phyloP scores from a whole-genome alignment of 352 stramenopile genomes.

The Pseudoperonospora humuli region DNA sequence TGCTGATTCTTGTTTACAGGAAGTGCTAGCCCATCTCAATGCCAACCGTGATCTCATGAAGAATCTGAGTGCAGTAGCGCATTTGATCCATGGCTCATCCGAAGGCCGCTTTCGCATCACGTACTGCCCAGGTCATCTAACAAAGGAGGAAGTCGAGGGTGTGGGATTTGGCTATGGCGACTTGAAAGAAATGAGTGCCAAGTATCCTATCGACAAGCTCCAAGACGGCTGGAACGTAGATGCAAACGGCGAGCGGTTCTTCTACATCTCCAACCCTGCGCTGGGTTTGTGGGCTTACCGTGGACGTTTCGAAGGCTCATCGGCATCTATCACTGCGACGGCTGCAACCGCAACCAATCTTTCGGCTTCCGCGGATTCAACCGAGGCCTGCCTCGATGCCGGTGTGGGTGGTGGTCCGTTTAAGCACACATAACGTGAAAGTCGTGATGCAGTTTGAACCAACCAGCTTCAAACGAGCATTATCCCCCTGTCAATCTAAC shows the following conservation, averaged over 20 bases:
- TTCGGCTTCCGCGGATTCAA: conserved; percentile 32
- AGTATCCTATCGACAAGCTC: conserved; percentile 77
- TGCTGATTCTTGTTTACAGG: conserved; percentile 26
- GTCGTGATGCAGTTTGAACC: not conserved
- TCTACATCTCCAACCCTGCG: conserved; percentile 95
- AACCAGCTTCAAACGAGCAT: not conserved
- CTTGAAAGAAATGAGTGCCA: conserved; percentile 73
- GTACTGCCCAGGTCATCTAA: conserved; percentile 90
- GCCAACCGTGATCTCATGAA: conserved; percentile 91
- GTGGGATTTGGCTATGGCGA: conserved; percentile 91
- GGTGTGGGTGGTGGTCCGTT: conserved; percentile 78
- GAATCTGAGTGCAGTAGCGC: conserved; percentile 91
- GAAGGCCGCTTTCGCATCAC: conserved; percentile 96
- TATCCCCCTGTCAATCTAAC: not conserved
- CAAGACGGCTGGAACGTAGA: conserved; percentile 92
- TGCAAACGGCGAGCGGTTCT: conserved; percentile 85
- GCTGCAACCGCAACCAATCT: conserved; percentile 20
- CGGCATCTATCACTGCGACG: conserved; percentile 1
- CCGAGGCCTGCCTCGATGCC: conserved; percentile 49
- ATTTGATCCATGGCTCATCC: conserved; percentile 96
- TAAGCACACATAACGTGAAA: conserved; percentile 24
- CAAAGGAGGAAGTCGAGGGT: conserved; percentile 87
- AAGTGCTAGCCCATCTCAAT: conserved; percentile 89
- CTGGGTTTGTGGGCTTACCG: conserved; percentile 93
- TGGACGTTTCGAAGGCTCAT: conserved; percentile 64